Evolutionary conservation across 441 rosid genomes (phyloP).

Genomic region (Viola pubescens): DNA sequence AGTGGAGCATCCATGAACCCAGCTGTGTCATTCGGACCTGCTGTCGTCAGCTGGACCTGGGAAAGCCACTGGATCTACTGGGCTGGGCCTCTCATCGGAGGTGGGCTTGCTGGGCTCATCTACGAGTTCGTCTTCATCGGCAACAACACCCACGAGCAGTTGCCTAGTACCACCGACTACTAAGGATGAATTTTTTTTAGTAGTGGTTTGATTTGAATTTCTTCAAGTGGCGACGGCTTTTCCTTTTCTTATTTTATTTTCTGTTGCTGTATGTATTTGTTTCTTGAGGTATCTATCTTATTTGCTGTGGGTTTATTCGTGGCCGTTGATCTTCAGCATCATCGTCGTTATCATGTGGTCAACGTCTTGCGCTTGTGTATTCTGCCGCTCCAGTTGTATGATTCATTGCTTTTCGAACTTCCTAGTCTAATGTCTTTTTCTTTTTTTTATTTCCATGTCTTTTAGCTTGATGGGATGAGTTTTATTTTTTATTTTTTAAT

Average conservation of each 20-base stretch:
- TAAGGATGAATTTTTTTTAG: conserved; percentile 13
- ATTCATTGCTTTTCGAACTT: background rate
- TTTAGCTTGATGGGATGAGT: too few relatives aligned
- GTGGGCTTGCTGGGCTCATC: conserved; percentile 65
- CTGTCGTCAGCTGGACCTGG: conserved; percentile 88
- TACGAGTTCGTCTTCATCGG: conserved; percentile 63
- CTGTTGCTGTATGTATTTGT: conserved; percentile 16
- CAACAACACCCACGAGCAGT: conserved; percentile 42
- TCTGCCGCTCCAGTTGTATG: conserved; percentile 9
- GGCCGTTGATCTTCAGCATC: conserved; percentile 16
- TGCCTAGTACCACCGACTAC: conserved; percentile 61
- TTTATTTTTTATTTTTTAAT: too few relatives aligned
- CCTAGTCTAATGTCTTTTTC: background rate
- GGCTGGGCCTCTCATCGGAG: conserved; percentile 76
- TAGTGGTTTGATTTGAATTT: background rate
- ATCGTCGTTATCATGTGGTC: conserved; percentile 11
- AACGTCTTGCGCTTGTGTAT: conserved; percentile 11
- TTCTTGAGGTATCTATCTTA: conserved; percentile 7
- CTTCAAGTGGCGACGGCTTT: conserved; percentile 5
- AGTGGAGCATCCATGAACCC: conserved; percentile 97
- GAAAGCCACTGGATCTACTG: conserved; percentile 83
- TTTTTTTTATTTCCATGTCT: background rate
- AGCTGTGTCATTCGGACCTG: conserved; percentile 89
- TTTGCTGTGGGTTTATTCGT: conserved; percentile 16
- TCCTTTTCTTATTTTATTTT: background rate